These are phyloP conservation scores for Globisporangium parvum DNA, from an alignment of 352 stramenopile species.

Conservation along the genomic window DNA sequence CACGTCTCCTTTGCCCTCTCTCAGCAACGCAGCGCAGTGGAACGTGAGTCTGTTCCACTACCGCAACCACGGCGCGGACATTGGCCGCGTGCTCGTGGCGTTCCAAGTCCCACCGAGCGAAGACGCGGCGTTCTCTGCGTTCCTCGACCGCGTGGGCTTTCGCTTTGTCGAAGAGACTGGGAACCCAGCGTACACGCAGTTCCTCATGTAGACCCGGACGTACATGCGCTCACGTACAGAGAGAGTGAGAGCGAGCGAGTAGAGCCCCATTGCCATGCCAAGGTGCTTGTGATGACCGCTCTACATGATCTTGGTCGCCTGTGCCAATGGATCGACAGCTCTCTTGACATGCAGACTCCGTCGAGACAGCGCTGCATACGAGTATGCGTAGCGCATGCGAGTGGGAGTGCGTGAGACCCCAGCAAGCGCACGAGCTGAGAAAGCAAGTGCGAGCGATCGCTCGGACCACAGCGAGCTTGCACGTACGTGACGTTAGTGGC, in stretches of 20 bases:
- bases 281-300: not conserved
- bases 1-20: not conserved
- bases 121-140: constrained; percentile 49
- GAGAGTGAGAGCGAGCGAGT: not conserved
- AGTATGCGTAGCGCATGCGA: not conserved
- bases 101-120: constrained; percentile 87
- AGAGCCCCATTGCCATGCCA: not conserved
- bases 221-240: not conserved
- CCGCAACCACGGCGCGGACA: constrained; percentile 97
- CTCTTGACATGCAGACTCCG: constrained; percentile 8
- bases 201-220: constrained; percentile 58
- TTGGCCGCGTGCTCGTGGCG: constrained; percentile 95
- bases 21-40: constrained; percentile 55
- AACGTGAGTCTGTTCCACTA: constrained; percentile 99
- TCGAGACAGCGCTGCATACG: constrained; percentile 4
- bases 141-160: constrained; percentile 71
- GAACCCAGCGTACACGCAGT: constrained; percentile 79
- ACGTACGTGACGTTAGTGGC: constrained; percentile 12
- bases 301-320: constrained; percentile 13
- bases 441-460: not conserved
- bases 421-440: not conserved
- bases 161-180: constrained; percentile 75
- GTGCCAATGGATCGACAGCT: constrained; percentile 1
- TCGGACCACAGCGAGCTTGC: not conserved
- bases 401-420: not conserved